Evolutionary conservation across 441 rosid genomes (phyloP).

Genomic region (Francoa sonchifolia): DNA sequence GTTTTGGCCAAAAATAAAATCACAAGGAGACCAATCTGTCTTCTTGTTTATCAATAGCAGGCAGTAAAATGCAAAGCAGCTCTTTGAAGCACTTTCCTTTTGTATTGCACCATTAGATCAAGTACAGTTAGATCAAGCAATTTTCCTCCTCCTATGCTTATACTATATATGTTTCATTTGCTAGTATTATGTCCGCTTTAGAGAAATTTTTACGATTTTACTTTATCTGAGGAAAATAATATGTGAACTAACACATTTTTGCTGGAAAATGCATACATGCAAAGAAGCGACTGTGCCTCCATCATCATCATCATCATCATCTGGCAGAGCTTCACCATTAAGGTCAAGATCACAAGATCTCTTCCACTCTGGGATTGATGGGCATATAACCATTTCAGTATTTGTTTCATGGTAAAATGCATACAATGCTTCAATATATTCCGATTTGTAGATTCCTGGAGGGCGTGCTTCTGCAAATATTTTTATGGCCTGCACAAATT

Average conservation of each 20-base stretch:
- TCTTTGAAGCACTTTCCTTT: no score
- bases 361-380: constrained; percentile 96
- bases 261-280: constrained; percentile 37
- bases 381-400: constrained; percentile 64
- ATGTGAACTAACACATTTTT: no score
- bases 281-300: constrained; percentile 52
- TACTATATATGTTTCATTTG: not conserved
- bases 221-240: no score
- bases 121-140: not conserved
- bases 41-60: no score
- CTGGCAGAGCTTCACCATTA: constrained; percentile 94
- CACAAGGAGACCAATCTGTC: no score
- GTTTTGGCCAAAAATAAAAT: no score
- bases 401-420: constrained; percentile 83
- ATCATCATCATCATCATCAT: constrained; percentile 59
- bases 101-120: no score
- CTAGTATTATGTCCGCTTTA: no score
- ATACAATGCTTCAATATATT: constrained; percentile 74
- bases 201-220: no score
- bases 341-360: constrained; percentile 88
- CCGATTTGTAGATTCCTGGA: constrained; percentile 95
- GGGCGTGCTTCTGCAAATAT: constrained; percentile 82
- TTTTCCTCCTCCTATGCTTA: not conserved
- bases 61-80: no score
- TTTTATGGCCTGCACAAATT: constrained; percentile 59